Evolutionary conservation across 768 basidiomycete genomes (phyloP), one percentile per base, ranked within the genome.

Genomic region (Leccinum uliginosum): DNA sequence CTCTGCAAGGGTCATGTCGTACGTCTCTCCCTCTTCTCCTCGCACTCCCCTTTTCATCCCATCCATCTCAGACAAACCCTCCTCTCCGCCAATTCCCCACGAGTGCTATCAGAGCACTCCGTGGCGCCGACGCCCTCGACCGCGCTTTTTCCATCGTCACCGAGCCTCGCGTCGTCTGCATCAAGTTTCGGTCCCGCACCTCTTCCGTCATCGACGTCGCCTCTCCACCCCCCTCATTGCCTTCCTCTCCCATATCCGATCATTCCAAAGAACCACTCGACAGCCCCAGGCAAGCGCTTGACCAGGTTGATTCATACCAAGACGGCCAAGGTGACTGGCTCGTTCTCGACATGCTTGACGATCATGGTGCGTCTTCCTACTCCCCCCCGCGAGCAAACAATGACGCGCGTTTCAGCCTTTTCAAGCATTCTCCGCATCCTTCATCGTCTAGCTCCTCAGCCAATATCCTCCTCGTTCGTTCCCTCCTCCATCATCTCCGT

Each of bases 1-100:
- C 65, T 89, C 15, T 83, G 75, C 62, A 83, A 79, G 62, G 75
- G 79, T 24, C 76, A 79, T 27, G 69, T 76, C 57, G 87, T 87
- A 62, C 49, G 5, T 51, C 35, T 53, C 78, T 74, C 24, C 26
- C 47, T 26, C 35, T 54, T 35, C 24, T 23, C 17, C 32, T 15
- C 24, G 4, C 3, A 21, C 23, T 50, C 38, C n/a, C n/a, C 8
- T 46, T 2, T 52, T 65, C n/a, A 69, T 32, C 19, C 3, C 35
- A n/a, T 3, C n/a, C 3, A 30, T 45, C 30, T 29, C 59, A 83
- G 81, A 75, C 80, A 17, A 51, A 59, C 0, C 63, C 65, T 30
- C 74, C 80, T 0, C 65, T 73, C 1, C 77, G 80, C 32, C 66
- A 67, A 12, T 68, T 79, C 24, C 68, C 78, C 1, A 63, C 85